Evolutionary conservation across 2,329 filamentous ascomycete genomes (phyloP).

Genomic region (Claviceps maximensis): DNA sequence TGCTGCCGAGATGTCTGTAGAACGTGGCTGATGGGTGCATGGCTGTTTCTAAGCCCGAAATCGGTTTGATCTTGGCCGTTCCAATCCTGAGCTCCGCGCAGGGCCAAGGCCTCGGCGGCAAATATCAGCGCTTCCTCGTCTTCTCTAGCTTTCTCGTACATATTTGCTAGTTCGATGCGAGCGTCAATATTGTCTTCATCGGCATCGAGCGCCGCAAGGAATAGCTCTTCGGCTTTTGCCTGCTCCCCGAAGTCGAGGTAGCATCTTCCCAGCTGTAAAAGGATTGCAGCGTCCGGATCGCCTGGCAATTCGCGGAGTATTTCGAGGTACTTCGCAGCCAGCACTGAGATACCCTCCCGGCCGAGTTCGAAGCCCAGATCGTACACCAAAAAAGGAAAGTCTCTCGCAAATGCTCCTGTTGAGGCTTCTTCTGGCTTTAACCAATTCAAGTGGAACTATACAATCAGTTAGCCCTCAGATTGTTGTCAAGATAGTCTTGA

Average conservation of each 20-base stretch:
- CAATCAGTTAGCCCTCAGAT: neutral
- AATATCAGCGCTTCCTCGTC: slow-evolving; percentile 66
- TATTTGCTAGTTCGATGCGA: slow-evolving; percentile 64
- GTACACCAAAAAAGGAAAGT: slow-evolving; percentile 68
- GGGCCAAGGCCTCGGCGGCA: slow-evolving; percentile 58
- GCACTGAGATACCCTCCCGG: slow-evolving; percentile 13
- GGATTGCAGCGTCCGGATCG: slow-evolving; percentile 35
- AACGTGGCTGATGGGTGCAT: neutral
- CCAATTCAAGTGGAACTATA: slow-evolving; percentile 52
- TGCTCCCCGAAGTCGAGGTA: slow-evolving; percentile 51
- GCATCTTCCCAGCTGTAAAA: slow-evolving; percentile 51
- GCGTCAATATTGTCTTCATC: slow-evolving; percentile 63
- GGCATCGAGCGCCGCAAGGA: slow-evolving; percentile 58
- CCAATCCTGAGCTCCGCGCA: slow-evolving; percentile 36
- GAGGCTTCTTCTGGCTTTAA: slow-evolving; percentile 49
- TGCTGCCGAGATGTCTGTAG: neutral
- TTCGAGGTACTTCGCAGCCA: slow-evolving; percentile 43
- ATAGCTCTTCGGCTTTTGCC: slow-evolving; percentile 62
- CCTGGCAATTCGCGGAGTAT: slow-evolving; percentile 36
- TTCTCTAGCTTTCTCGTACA: slow-evolving; percentile 66
- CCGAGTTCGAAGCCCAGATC: slow-evolving; percentile 42
- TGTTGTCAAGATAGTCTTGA: neutral
- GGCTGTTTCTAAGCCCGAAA: neutral
- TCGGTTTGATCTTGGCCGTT: neutral
- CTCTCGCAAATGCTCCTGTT: slow-evolving; percentile 36